These are phyloP conservation scores for Capsicum chinense DNA, from an alignment of 257 asterid species.

Conservation along the genomic window DNA sequence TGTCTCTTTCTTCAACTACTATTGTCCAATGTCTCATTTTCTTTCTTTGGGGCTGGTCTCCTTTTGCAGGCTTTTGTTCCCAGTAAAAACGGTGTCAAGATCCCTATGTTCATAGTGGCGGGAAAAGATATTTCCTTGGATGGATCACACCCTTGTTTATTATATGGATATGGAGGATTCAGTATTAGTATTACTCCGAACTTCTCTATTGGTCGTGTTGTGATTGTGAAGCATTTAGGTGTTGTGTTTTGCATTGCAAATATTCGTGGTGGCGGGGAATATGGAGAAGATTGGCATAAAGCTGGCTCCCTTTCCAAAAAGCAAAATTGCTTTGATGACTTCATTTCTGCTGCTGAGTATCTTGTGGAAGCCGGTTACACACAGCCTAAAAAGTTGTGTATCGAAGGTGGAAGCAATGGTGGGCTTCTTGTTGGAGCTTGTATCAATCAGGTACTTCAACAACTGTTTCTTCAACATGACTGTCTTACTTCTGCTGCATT, in stretches of 20 bases:
- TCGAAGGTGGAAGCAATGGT: conserved; percentile 99
- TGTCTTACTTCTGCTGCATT: conserved; percentile 21
- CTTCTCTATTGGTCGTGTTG: conserved; percentile 61
- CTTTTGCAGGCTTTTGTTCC: conserved; percentile 72
- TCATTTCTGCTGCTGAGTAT: conserved; percentile 84
- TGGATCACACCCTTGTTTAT: conserved; percentile 89
- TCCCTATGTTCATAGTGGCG: conserved; percentile 84
- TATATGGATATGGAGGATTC: conserved; percentile 93
- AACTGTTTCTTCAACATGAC: neutral
- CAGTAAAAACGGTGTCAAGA: conserved; percentile 77
- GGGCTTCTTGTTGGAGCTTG: conserved; percentile 97
- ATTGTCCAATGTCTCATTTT: conserved; percentile 11
- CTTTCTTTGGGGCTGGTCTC: neutral
- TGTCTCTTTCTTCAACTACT: neutral
- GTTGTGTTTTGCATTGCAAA: conserved; percentile 80
- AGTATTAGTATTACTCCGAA: conserved; percentile 75
- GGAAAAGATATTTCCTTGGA: conserved; percentile 78
- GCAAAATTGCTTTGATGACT: conserved; percentile 94
- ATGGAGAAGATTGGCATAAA: conserved; percentile 99
- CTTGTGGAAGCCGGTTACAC: conserved; percentile 87
- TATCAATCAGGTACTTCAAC: conserved; percentile 72
- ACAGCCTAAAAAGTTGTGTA: conserved; percentile 76
- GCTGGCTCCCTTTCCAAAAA: conserved; percentile 86
- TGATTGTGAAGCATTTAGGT: conserved; percentile 72
- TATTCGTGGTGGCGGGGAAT: conserved; percentile 98